Evolutionary conservation across 2,329 filamentous ascomycete species (phyloP).

Genomic region (Stachybotrys elegans): DNA sequence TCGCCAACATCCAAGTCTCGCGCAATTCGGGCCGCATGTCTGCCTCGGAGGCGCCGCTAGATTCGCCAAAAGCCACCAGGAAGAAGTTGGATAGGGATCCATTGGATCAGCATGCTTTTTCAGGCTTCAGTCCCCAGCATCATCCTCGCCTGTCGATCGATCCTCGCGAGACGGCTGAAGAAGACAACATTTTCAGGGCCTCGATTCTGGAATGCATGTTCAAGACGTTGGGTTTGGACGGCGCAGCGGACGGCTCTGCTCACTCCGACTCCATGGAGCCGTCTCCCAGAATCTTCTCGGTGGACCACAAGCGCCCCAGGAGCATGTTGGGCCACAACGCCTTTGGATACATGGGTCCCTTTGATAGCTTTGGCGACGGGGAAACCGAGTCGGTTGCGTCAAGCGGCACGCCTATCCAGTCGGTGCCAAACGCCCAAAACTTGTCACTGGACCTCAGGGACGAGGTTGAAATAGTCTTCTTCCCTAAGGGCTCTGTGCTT

Average conservation of each 20-base stretch:
- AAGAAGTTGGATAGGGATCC: slow-evolving; percentile 36
- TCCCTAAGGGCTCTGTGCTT: slow-evolving; percentile 87
- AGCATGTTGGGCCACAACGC: slow-evolving; percentile 68
- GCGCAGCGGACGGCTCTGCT: slow-evolving; percentile 57
- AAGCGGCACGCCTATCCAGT: slow-evolving; percentile 54
- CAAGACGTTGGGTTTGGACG: slow-evolving; percentile 81
- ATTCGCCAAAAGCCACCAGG: slow-evolving; percentile 14
- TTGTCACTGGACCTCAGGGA: slow-evolving; percentile 78
- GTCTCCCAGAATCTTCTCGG: slow-evolving; percentile 78
- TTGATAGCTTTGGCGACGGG: slow-evolving; percentile 68
- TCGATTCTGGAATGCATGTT: slow-evolving; percentile 95
- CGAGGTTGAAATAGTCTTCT: slow-evolving; percentile 95
- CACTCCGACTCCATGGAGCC: slow-evolving; percentile 74
- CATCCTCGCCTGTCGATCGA: slow-evolving; percentile 50
- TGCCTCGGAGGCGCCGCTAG: slow-evolving; percentile 12
- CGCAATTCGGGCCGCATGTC: slow-evolving; percentile 48
- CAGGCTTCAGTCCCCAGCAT: slow-evolving; percentile 51
- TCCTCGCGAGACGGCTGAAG: slow-evolving; percentile 76
- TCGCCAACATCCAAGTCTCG: slow-evolving; percentile 71
- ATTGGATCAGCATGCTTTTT: slow-evolving; percentile 45
- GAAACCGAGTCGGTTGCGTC: slow-evolving; percentile 74
- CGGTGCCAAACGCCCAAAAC: slow-evolving; percentile 59
- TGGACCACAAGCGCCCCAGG: slow-evolving; percentile 76
- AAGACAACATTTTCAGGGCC: slow-evolving; percentile 82
- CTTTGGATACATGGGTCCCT: slow-evolving; percentile 85